These are phyloP conservation scores for Pinus albicaulis DNA, from an alignment of 75 land plant genomes.

Conservation along the genomic window DNA sequence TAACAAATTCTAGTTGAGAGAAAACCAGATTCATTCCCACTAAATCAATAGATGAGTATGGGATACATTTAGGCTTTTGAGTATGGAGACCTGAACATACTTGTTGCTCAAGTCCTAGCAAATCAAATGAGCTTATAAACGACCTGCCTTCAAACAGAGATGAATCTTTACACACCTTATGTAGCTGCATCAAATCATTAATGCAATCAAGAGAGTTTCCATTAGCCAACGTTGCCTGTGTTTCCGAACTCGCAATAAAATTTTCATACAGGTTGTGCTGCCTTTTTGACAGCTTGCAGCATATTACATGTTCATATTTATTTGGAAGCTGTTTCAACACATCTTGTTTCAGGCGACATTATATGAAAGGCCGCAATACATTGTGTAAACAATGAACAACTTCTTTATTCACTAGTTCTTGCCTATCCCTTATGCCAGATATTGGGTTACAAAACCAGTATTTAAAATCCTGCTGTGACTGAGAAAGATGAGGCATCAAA, in stretches of 20 bases:
- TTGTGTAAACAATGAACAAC: slow-evolving; percentile 95
- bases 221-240: slow-evolving; percentile 94
- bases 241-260: slow-evolving; percentile 98
- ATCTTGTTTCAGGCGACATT: slow-evolving; percentile 92
- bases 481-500: slow-evolving; percentile 93
- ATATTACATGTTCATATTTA: slow-evolving; percentile 91
- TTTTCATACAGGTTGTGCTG: slow-evolving; percentile 97
- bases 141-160: slow-evolving; percentile 98
- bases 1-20: slow-evolving; percentile 58
- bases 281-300: slow-evolving; percentile 83
- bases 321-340: slow-evolving; percentile 97
- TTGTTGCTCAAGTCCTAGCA: slow-evolving; percentile 76
- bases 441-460: slow-evolving; percentile 98
- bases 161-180: slow-evolving; percentile 99
- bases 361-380: slow-evolving; percentile 93
- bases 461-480: slow-evolving; percentile 94
- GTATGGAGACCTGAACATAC: slow-evolving; percentile 57
- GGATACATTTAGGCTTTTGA: slow-evolving; percentile 33
- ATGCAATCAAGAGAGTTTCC: slow-evolving; percentile 91
- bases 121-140: slow-evolving; percentile 92
- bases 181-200: slow-evolving; percentile 95
- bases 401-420: slow-evolving; percentile 89
- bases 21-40: slow-evolving; percentile 51
- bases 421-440: slow-evolving; percentile 94
- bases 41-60: slow-evolving; percentile 50